Evolutionary conservation across 306 rosid genomes (phyloP), one percentile per base, ranked within the genome.

Genomic region (Cotoneaster glaucophyllus): DNA sequence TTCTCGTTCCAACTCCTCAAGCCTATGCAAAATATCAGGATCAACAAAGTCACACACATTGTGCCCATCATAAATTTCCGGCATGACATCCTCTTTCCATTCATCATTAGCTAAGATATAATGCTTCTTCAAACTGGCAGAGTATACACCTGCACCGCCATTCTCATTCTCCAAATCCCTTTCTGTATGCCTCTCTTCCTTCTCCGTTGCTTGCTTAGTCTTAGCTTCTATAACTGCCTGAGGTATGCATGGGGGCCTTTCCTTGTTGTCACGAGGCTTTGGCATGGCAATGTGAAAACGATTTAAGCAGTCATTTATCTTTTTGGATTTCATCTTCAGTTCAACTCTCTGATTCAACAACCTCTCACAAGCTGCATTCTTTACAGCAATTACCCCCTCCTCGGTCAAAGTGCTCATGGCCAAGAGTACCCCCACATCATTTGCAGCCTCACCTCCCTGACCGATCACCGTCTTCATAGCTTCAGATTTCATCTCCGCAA

Each of bases 121-220:
- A 39, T 85, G 57, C 90, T 93, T 93, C 85, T 86, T 86, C 73
- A 93, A 84, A 84, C 85, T 93, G 67, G 91, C 91, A 11, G 97
- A 88, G 83, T 89, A 93, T 19, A 93, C 98, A 77, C 97, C 97
- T 0, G 98, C 98, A 43, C 98, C 98, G 18, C 98, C 98, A 83
- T 93, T 93, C 80, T 91, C 96, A 34, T 93, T 15, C 89, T 91
- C 97, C 84, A 91, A 73, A 75, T 93, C 93, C 88, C 74, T 88
- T 74, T 89, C 97, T 26, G 92, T 88, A 64, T 83, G 87, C 61
- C 81, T 91, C 81, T 84, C 83, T 76, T 86, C 88, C 79, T 75
- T 84, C 74, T 86, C 93, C 14, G 79, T 89, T 37, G 79, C 90
- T 85, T 83, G 72, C 83, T 82, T 86, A 9, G 87, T 89, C 78